Evolutionary conservation across 257 asterid species (phyloP).

Genomic region (Jacaranda mimosifolia): DNA sequence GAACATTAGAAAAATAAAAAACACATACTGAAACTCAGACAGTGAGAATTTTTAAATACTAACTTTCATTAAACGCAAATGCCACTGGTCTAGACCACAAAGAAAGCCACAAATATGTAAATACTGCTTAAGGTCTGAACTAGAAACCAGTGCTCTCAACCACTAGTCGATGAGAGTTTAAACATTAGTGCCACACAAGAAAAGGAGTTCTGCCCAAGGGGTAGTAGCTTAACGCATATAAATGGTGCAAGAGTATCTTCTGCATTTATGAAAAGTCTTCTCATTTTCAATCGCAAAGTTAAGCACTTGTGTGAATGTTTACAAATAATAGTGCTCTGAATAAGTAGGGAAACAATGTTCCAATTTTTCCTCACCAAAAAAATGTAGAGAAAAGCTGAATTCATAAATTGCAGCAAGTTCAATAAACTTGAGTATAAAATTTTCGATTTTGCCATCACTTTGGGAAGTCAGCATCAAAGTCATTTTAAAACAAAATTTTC

Average conservation of each 20-base stretch:
- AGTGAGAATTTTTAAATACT: neutral
- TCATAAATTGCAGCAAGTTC: conserved; percentile 10
- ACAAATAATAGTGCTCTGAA: neutral
- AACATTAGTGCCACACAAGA: neutral
- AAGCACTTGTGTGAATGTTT: neutral
- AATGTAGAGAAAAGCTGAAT: neutral
- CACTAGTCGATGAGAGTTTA: neutral
- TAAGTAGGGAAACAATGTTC: neutral
- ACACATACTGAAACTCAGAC: neutral
- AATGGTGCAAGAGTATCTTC: neutral
- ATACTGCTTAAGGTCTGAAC: neutral
- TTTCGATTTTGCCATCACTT: neutral
- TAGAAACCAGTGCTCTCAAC: neutral
- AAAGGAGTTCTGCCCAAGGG: neutral
- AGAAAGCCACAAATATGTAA: conserved; percentile 18
- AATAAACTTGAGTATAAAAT: neutral
- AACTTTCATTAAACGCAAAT: neutral
- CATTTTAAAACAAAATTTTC: neutral
- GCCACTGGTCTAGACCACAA: neutral
- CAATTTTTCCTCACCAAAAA: neutral
- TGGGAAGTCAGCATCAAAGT: neutral
- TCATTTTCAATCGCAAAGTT: neutral
- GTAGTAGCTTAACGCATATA: neutral
- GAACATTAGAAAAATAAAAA: conserved; percentile 10
- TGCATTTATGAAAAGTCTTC: neutral